phyloP scores from a whole-genome alignment of 176 grass and related monocot genomes.

The Bolboschoenus planiculmis region DNA sequence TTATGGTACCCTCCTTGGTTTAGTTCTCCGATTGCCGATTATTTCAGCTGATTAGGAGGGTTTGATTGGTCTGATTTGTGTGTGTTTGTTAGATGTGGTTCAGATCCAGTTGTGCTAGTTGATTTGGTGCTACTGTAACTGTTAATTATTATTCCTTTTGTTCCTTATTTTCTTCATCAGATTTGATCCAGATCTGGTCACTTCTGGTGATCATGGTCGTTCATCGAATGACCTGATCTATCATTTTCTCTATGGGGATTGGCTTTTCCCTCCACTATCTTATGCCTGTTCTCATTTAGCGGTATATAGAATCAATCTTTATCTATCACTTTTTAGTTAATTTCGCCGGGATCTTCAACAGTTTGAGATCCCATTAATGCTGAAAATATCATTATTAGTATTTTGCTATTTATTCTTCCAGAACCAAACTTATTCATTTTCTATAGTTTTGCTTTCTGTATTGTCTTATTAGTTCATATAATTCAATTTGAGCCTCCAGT shows the following conservation, averaged over 20 bases:
- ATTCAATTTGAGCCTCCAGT: background rate
- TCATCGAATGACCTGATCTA: background rate
- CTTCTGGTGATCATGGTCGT: background rate
- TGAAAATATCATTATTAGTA: background rate
- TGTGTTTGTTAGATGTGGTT: background rate
- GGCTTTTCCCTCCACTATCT: background rate
- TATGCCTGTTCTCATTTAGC: background rate
- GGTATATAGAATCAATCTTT: background rate
- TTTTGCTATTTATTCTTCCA: background rate
- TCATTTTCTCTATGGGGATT: background rate
- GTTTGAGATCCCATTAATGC: background rate
- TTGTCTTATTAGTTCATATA: background rate
- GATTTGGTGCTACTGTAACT: background rate
- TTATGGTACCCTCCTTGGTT: background rate
- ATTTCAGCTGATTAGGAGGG: background rate
- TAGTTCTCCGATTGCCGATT: background rate
- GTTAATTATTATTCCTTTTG: background rate
- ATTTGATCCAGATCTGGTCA: conserved; percentile 3
- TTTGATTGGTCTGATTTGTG: background rate
- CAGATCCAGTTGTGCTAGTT: conserved; percentile 2
- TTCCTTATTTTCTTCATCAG: background rate
- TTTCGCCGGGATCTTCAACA: background rate
- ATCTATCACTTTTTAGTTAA: background rate
- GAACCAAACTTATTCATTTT: background rate
- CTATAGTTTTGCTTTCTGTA: background rate